Percentiles rank a stretch among this genome's conserved stretches.
phyloP scores from a whole-genome alignment of 768 basidiomycete species.

The Boletus barrowsii region DNA sequence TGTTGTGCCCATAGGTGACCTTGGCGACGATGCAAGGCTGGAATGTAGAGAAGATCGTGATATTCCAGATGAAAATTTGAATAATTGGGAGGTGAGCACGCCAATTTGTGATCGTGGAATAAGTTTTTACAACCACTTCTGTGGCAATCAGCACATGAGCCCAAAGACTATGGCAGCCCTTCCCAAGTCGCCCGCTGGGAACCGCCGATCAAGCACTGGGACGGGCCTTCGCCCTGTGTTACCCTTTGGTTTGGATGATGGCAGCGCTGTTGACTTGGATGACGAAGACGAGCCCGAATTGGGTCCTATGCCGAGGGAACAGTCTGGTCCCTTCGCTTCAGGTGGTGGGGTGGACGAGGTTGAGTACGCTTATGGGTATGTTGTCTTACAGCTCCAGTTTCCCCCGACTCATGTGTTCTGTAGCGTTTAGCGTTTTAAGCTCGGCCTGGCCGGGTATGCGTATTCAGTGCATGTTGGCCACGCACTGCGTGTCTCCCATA shows the following conservation, averaged over 20 bases:
- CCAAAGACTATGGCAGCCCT: slow-evolving; percentile 92
- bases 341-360: slow-evolving; percentile 88
- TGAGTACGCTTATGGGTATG: slow-evolving; percentile 83
- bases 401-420: slow-evolving; percentile 8
- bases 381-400: slow-evolving; percentile 8
- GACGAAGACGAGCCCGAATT: slow-evolving; percentile 68
- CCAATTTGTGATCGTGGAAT: neutral
- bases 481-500: neutral
- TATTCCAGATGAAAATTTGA: slow-evolving; percentile 73
- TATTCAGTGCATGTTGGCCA: no score
- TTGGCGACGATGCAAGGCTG: slow-evolving; percentile 75
- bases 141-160: slow-evolving; percentile 76
- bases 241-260: slow-evolving; percentile 74
- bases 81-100: slow-evolving; percentile 88
- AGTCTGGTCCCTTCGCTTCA: slow-evolving; percentile 68
- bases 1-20: slow-evolving; percentile 83
- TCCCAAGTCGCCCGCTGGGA: slow-evolving; percentile 85
- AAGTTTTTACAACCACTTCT: neutral
- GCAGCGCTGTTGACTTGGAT: slow-evolving; percentile 66
- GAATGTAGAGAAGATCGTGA: slow-evolving; percentile 64
- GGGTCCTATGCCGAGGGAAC: slow-evolving; percentile 74
- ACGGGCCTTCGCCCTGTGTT: slow-evolving; percentile 80
- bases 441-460: neutral
- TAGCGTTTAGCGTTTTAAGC: slow-evolving; percentile 20
- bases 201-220: slow-evolving; percentile 80